phyloP scores from a whole-genome alignment of 2,329 filamentous ascomycete genomes.

The Phaeosphaeriaceae sp. region DNA sequence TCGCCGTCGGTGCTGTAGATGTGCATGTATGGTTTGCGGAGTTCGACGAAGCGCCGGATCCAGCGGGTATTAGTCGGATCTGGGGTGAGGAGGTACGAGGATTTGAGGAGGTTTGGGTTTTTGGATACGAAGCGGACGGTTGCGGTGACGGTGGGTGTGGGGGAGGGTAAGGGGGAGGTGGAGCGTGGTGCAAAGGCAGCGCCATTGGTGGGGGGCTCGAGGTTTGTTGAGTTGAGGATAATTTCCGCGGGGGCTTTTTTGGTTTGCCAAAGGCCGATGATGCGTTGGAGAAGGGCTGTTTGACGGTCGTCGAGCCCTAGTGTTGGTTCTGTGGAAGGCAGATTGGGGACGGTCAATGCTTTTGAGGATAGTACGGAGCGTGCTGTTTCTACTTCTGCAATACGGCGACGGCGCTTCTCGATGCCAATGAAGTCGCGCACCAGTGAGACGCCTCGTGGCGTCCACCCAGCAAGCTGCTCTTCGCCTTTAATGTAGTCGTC shows the following conservation, averaged over 20 bases:
- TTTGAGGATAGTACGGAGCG: conserved; percentile 68
- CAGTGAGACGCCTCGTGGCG: conserved; percentile 85
- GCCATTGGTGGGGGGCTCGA: conserved; percentile 72
- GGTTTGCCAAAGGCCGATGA: conserved; percentile 68
- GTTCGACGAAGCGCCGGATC: conserved; percentile 91
- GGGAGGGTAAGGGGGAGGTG: conserved; percentile 44
- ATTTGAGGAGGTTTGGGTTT: conserved; percentile 75
- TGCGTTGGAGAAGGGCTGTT: conserved; percentile 56
- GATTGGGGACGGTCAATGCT: conserved; percentile 36
- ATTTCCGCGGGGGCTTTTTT: conserved; percentile 52
- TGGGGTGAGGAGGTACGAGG: conserved; percentile 85
- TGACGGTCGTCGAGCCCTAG: conserved; percentile 41
- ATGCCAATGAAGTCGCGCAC: conserved; percentile 85
- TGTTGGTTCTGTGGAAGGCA: conserved; percentile 16
- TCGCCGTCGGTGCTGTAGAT: conserved; percentile 88
- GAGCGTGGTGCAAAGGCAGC: conserved; percentile 49
- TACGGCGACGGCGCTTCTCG: conserved; percentile 74
- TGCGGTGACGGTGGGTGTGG: conserved; percentile 71
- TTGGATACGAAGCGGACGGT: conserved; percentile 80
- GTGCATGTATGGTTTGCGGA: conserved; percentile 89
- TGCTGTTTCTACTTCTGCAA: conserved; percentile 80
- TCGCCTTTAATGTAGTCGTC: conserved; percentile 97
- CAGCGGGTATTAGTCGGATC: conserved; percentile 82
- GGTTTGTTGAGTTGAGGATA: conserved; percentile 59
- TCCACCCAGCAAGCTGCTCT: conserved; percentile 83